Percentiles rank a stretch among this genome's conserved stretches.
These are phyloP conservation scores for Sarocladium brachiariae DNA, from an alignment of 2,329 filamentous ascomycete genomes.

Conservation along the genomic window DNA sequence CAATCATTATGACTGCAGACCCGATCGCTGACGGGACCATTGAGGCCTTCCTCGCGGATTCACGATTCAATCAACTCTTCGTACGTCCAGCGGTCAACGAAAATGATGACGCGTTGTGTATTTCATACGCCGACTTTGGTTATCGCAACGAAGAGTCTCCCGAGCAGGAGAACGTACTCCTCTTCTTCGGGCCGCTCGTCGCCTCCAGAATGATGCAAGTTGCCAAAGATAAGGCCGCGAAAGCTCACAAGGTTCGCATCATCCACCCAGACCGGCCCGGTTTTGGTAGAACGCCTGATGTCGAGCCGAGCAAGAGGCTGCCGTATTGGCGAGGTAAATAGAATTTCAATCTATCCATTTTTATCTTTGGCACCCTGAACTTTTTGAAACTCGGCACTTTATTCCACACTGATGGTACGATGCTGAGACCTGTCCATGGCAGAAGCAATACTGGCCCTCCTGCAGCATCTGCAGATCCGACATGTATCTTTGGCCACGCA, in stretches of 20 bases:
- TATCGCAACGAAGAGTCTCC: slow-evolving; percentile 21
- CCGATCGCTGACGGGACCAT: background rate
- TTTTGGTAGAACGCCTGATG: slow-evolving; percentile 26
- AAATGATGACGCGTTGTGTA: background rate
- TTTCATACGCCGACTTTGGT: slow-evolving; percentile 25
- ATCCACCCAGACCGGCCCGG: slow-evolving; percentile 28
- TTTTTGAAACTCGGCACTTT: too few relatives aligned
- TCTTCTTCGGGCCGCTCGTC: slow-evolving; percentile 23
- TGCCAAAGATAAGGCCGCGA: slow-evolving; percentile 26
- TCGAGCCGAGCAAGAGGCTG: slow-evolving; percentile 16
- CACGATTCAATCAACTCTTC: background rate
- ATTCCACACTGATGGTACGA: too few relatives aligned
- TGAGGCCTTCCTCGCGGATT: background rate
- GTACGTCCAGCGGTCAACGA: background rate
- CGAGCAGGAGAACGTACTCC: slow-evolving; percentile 20
- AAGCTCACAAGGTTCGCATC: slow-evolving; percentile 24
- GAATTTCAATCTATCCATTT: background rate
- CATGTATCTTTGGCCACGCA: slow-evolving; percentile 23
- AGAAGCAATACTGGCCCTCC: slow-evolving; percentile 23
- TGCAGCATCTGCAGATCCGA: slow-evolving; percentile 24
- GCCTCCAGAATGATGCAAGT: slow-evolving; percentile 23
- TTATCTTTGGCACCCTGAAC: too few relatives aligned
- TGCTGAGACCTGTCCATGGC: background rate
- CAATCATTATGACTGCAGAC: background rate
- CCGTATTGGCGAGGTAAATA: slow-evolving; percentile 20